A percentile compares a stretch with the other conserved stretches of the same genome.
Conservation (phyloP, 768 basidiomycete genomes). For the Candolleomyces efflorescens region DNA sequence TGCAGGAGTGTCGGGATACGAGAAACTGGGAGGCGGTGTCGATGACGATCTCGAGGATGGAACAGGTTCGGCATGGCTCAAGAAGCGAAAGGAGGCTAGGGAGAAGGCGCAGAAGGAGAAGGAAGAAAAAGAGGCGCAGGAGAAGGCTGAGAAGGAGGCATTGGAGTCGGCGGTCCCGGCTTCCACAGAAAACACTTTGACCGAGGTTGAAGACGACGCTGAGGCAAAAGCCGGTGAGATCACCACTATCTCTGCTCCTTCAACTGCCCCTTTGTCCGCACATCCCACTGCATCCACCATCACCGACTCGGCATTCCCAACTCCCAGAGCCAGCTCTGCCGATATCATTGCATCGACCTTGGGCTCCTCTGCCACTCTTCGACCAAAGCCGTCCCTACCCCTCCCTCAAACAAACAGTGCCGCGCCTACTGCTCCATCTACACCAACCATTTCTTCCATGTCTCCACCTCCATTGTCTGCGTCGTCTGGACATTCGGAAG, state of each 20-base stretch:
- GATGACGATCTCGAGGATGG: slow-evolving; percentile 71
- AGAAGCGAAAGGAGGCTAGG: slow-evolving; percentile 50
- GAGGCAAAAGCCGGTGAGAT: background rate
- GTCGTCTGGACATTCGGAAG: slow-evolving; percentile 8
- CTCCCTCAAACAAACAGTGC: background rate
- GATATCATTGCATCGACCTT: background rate
- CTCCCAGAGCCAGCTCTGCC: background rate
- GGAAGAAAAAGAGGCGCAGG: slow-evolving; percentile 37
- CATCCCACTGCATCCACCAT: slow-evolving; percentile 1
- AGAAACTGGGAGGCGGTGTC: slow-evolving; percentile 16
- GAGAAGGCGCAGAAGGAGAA: slow-evolving; percentile 49
- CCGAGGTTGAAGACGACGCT: background rate
- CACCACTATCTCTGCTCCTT: background rate
- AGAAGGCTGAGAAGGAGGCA: slow-evolving; percentile 13
- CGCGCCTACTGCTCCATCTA: slow-evolving; percentile 2
- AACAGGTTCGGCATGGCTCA: slow-evolving; percentile 85
- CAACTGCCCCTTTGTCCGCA: background rate
- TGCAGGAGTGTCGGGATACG: slow-evolving; percentile 28
- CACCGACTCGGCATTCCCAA: slow-evolving; percentile 1
- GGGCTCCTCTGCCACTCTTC: background rate
- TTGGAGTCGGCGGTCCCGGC: background rate
- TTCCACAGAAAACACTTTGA: background rate
- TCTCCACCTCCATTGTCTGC: background rate
- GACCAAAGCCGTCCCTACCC: background rate
- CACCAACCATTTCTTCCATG: slow-evolving; percentile 2